Evolutionary conservation across 768 basidiomycete species (phyloP), one percentile per base, ranked within the genome.

Genomic region (Boletus coccyginus): DNA sequence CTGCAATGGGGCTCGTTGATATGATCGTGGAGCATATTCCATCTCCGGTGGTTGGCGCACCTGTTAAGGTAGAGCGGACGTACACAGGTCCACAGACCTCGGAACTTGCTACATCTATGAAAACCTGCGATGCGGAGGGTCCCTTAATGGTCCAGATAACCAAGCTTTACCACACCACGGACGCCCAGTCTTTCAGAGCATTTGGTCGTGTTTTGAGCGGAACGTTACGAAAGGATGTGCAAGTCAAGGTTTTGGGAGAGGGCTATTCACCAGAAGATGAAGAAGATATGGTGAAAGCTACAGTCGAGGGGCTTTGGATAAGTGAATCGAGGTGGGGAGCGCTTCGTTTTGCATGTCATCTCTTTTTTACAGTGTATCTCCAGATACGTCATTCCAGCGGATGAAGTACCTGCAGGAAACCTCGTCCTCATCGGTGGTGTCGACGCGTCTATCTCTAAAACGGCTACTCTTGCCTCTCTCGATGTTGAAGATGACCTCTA

Each of bases 221-320:
- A 19, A 97, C 95, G 0, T 73, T 98, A 24, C 78, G 80, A 64
- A 89, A 88, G 63, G 94, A 94, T 13, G 81, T 84, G 79, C 78
- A 86, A 35, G 79, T 99, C 60, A 98, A 97, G 75, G 95, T 98
- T n/a, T 78, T 99, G 8, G 97, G 97, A 54, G 97, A 98, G 70
- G 94, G 94, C 0, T 99, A 95, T 71, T 96, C 94, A 14, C 91
- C 92, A n/a, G 96, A 98, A 66, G 97, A 99, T 62, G 96, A 98
- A 75, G 97, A 99, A 74, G 97, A 99, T 67, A 96, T 98, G 94
- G 82, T 90, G 70, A 86, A 85, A 58, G 85, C 83, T 14, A 81
- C 77, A 3, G 83, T 97, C 3, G 95, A 98, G 62, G 88, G 88
- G 58, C 76, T 98, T 17, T 92, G 94, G 92, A 84, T 98, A 55